These are phyloP conservation scores for Malassezia sympodialis DNA, from an alignment of 1,284 basidiomycete genomes.

Conservation along the genomic window DNA sequence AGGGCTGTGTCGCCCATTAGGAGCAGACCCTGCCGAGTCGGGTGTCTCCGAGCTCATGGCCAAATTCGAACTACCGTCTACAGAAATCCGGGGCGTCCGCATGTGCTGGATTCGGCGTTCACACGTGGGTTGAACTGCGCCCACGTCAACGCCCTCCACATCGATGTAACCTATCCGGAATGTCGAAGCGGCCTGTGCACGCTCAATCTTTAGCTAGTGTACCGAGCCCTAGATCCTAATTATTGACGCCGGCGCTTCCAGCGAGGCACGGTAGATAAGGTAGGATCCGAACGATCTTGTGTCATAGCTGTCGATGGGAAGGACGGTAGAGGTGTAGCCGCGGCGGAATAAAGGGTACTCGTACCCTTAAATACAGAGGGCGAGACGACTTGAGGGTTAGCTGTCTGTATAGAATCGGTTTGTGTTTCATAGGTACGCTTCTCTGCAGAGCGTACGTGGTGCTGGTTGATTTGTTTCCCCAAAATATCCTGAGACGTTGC, in stretches of 20 bases:
- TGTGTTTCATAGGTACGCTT: neutral
- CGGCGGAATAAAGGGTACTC: neutral
- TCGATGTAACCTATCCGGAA: neutral
- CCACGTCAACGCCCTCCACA: neutral
- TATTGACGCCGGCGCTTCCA: neutral
- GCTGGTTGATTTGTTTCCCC: neutral
- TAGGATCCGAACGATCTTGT: neutral
- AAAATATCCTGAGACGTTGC: neutral
- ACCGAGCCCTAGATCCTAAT: neutral
- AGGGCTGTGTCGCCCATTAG: neutral
- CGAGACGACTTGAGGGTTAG: neutral
- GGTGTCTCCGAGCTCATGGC: constrained; percentile 1
- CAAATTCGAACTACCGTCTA: neutral
- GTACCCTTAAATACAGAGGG: neutral
- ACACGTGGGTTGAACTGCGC: neutral
- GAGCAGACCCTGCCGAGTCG: neutral
- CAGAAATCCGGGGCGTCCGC: neutral
- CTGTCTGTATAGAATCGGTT: neutral
- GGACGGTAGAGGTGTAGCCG: neutral
- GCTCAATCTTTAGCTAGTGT: neutral
- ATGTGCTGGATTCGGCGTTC: neutral
- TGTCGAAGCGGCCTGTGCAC: neutral
- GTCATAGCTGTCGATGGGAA: neutral
- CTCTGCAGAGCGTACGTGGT: neutral
- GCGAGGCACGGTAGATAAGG: neutral